These are phyloP conservation scores for Phialophora expanda DNA, from an alignment of 2,329 filamentous ascomycete species.

Conservation along the genomic window DNA sequence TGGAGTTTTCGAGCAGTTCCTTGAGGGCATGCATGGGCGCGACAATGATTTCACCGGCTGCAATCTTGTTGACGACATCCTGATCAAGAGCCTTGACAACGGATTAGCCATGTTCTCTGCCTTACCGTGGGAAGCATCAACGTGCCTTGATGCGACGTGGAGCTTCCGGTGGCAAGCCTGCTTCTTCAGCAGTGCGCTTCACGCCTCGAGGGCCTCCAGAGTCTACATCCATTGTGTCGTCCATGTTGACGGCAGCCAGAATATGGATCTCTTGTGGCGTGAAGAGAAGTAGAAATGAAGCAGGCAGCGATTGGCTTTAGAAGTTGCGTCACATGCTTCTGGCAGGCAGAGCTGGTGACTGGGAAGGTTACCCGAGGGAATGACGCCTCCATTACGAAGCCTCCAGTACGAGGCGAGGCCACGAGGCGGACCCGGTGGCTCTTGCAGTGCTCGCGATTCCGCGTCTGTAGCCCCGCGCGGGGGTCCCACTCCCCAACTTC, in stretches of 20 bases:
- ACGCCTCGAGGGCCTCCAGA: constrained; percentile 46
- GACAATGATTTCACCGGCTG: constrained; percentile 96
- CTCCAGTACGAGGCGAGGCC: too few species aligned
- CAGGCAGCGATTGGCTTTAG: background rate
- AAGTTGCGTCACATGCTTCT: background rate
- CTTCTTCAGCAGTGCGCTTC: constrained; percentile 59
- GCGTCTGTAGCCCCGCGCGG: too few species aligned
- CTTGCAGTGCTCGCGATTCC: too few species aligned
- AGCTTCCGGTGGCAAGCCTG: constrained; percentile 45
- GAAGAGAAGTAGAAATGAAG: background rate
- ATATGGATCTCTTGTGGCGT: background rate
- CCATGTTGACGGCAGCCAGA: background rate
- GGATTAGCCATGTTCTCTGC: constrained; percentile 32
- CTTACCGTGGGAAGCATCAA: constrained; percentile 46
- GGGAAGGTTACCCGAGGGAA: too few species aligned
- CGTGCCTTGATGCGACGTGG: constrained; percentile 58
- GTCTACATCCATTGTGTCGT: constrained; percentile 54
- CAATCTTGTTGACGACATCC: constrained; percentile 97
- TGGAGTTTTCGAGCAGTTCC: constrained; percentile 94
- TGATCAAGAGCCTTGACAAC: constrained; percentile 74
- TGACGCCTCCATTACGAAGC: too few species aligned
- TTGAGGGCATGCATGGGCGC: constrained; percentile 95
- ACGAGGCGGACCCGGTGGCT: too few species aligned
- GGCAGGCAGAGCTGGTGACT: too few species aligned
- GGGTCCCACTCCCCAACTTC: too few species aligned